Evolutionary conservation across 768 basidiomycete species (phyloP).

Genomic region (Termitomyces sp.): DNA sequence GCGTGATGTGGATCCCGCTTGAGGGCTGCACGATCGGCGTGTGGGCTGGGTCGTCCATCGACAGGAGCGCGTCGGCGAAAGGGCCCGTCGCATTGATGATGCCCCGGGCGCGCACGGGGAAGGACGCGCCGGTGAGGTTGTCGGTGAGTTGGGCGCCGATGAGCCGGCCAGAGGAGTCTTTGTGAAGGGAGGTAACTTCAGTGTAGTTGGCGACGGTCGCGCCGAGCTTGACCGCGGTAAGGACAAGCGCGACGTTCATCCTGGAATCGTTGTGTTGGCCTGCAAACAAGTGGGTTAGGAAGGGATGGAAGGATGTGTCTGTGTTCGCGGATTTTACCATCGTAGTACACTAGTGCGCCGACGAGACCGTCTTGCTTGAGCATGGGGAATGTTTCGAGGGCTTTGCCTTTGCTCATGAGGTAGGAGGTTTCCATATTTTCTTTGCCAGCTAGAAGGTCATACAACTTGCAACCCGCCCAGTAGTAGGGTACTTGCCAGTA

Average conservation of each 20-base stretch:
- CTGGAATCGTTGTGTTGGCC: constrained; percentile 98
- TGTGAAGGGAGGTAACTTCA: constrained; percentile 76
- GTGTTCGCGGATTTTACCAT: constrained; percentile 44
- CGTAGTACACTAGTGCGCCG: constrained; percentile 95
- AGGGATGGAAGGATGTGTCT: constrained; percentile 35
- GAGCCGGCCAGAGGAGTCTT: constrained; percentile 56
- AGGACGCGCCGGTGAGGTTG: constrained; percentile 76
- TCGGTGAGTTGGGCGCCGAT: constrained; percentile 75
- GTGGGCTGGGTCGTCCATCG: constrained; percentile 71
- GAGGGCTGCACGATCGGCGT: constrained; percentile 89
- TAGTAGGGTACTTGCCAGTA: constrained; percentile 99
- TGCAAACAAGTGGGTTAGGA: constrained; percentile 18
- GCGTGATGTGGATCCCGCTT: constrained; percentile 91
- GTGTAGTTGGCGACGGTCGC: constrained; percentile 86
- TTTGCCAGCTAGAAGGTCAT: constrained; percentile 90
- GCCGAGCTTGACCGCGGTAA: constrained; percentile 92
- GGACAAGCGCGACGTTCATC: constrained; percentile 94
- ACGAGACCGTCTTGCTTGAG: constrained; percentile 88
- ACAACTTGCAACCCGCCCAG: constrained; percentile 91
- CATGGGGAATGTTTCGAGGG: constrained; percentile 94
- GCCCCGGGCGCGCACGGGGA: constrained; percentile 80
- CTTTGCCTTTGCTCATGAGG: constrained; percentile 91
- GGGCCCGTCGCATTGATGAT: constrained; percentile 97
- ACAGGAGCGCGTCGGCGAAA: constrained; percentile 80
- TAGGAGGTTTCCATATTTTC: constrained; percentile 97